Base-by-base conservation (phyloP, 768 basidiomycete species). In the Cystofilobasidium bisporidii region DNA sequence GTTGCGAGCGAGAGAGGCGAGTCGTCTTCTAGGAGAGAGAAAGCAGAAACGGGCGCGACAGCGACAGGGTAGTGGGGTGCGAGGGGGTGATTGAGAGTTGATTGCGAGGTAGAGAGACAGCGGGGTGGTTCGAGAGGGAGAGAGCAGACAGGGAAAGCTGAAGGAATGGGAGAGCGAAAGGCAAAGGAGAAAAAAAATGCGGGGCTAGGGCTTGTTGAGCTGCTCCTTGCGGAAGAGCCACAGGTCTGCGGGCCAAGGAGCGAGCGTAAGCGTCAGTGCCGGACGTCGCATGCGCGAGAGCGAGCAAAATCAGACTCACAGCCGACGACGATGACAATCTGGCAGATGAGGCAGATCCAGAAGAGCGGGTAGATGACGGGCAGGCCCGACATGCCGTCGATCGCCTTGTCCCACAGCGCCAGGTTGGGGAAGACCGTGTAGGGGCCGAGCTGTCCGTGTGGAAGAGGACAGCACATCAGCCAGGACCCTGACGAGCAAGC, bases 391-490 rank as follows among this genome's bases (percentile, higher is more conserved):
- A 63, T 33, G 8, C 68, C 68, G 59, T 69, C 68, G n/a, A 64
- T 26, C 17, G 45, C 36, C 57, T 36, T 40, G 41, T 69, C 68
- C 68, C 68, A 69, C 1, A 69, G 48, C 1, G 57, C 68, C 2
- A 64, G 32, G 48, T 69, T 41, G 20, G 68, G 68, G 57, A 69
- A 69, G 62, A 69, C 57, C 33, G 63, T 69, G 30, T 33, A 60
- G 12, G 68, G 68, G 15, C 68, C 68, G 30, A 69, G 68, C 61
- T 68, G 55, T n/a, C n/a, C n/a, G n/a, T n/a, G n/a, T n/a, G n/a
- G 10, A 43, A 17, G 43, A 43, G 20, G 20, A 28, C 9, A 11
- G 14, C 22, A 36, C 14, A 40, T 24, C 22, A 36, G 30, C 10
- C 15, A 62, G 11, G 26, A 30, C 47, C 12, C 47, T 30, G 3